Conservation (phyloP, 1,139 yeast species). For the Yamadazyma oceani region DNA sequence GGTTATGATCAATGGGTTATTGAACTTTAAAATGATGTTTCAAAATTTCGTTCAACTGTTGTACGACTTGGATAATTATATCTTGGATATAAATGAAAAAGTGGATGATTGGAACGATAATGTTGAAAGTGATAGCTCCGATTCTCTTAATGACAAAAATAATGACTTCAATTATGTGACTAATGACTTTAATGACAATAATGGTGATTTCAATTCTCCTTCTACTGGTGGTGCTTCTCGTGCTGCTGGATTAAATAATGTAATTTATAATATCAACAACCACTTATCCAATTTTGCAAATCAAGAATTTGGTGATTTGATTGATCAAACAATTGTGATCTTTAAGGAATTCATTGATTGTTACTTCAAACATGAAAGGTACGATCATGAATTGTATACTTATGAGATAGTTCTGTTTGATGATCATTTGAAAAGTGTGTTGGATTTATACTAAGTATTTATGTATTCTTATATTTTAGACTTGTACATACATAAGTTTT, state of each 20-base stretch:
- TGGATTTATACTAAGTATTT: neutral
- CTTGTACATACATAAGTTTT: neutral
- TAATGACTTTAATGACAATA: conserved; percentile 4
- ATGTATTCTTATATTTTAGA: neutral
- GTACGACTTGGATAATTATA: conserved; percentile 12
- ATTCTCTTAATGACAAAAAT: neutral
- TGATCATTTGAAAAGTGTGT: conserved; percentile 13
- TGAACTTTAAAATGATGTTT: conserved; percentile 10
- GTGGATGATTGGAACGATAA: conserved; percentile 13
- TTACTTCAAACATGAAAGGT: conserved; percentile 3
- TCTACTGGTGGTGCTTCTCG: neutral
- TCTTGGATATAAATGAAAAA: conserved; percentile 15
- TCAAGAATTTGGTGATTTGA: conserved; percentile 7
- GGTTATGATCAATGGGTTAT: conserved; percentile 15
- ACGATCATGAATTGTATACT: conserved; percentile 8
- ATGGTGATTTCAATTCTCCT: neutral
- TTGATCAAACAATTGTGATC: conserved; percentile 9
- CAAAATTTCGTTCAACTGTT: conserved; percentile 12
- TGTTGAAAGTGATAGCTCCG: conserved; percentile 1
- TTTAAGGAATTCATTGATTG: conserved; percentile 12
- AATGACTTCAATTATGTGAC: too few relatives aligned
- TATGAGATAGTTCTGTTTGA: conserved; percentile 18
- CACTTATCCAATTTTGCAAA: conserved; percentile 10
- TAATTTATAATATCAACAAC: conserved; percentile 11
- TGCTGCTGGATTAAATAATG: conserved; percentile 1